Percentiles rank a stretch among this genome's conserved stretches.
Conservation (phyloP, 2,329 filamentous ascomycete species). For the Microdochium nivale region DNA sequence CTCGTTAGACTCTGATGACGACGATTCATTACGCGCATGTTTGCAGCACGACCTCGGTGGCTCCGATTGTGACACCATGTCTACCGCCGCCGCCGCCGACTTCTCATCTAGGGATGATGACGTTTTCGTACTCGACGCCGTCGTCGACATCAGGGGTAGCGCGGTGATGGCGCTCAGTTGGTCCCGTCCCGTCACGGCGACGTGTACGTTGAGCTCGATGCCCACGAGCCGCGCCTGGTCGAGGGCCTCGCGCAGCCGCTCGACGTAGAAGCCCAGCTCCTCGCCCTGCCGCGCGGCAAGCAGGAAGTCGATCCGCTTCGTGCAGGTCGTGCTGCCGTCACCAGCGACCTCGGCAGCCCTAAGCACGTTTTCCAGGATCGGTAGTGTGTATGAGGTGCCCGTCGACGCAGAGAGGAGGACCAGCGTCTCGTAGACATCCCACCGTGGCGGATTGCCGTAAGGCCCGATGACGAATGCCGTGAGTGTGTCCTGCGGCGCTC, state of each 20-base stretch:
- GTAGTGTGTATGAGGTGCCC: conserved; percentile 52
- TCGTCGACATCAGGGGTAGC: conserved; percentile 7
- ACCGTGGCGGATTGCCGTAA: conserved; percentile 44
- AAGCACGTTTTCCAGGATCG: conserved; percentile 47
- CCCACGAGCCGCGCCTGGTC: conserved; percentile 31
- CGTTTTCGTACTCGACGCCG: conserved; percentile 6
- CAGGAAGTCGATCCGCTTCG: conserved; percentile 43
- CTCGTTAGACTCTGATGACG: conserved; percentile 1
- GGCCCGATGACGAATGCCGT: conserved; percentile 47
- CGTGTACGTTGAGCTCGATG: conserved; percentile 40
- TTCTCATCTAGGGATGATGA: conserved; percentile 12
- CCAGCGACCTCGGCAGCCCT: conserved; percentile 9
- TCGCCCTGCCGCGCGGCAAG: conserved; percentile 41
- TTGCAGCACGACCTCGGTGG: neutral
- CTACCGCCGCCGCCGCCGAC: conserved; percentile 4
- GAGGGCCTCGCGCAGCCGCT: conserved; percentile 37
- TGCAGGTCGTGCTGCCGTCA: conserved; percentile 33
- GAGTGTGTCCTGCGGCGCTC: conserved; percentile 16
- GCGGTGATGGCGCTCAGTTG: conserved; percentile 12
- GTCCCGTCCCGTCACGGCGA: conserved; percentile 40
- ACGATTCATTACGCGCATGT: neutral
- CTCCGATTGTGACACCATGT: conserved; percentile 2
- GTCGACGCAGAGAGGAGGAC: conserved; percentile 54
- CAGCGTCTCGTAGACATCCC: conserved; percentile 51
- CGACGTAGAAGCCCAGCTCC: conserved; percentile 47